Base-by-base conservation (phyloP, 768 basidiomycete species). In the Leucocoprinus leucothites region DNA sequence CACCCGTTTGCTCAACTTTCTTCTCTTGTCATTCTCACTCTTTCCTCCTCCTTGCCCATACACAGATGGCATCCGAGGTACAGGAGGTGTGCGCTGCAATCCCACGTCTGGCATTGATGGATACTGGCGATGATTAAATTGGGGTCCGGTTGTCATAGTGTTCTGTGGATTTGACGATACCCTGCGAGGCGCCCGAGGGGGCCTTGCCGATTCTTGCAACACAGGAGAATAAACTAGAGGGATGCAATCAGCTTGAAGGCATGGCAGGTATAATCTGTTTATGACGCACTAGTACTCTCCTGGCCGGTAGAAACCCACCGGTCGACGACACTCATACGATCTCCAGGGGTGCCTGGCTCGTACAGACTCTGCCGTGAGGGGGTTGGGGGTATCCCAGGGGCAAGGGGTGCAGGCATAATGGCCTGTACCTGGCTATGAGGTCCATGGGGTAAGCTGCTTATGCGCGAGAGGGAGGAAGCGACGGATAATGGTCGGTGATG, bases 401-500 rank as follows among this genome's bases (percentile, higher is more conserved):
- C 80, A 16, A 91, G 76, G 1, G 87, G 89, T 1, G 80, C 67
- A 0, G 89, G 89, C 3, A 89, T 72, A 14, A 91, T 69, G 50
- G 91, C 83, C 61, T 89, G 81, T 51, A 90, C 69, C 52, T 77
- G 77, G 64, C 75, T 85, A 55, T 80, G 77, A 0, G 78, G 81
- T 4, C 75, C 73, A 63, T 91, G 87, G 19, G 88, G 87, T 1
- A 77, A 67, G 31, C 71, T 71, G 52, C 69, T 71, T 8, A 67
- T 56, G 63, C 61, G 57, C 61, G 73, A 59, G 36, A 57, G 63
- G 24, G 61, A 31, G 13, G 62, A 50, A 9, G 58, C 13, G 11
- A 25, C 22, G 35, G 60, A 45, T 43, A 18, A 9, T 21, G 46
- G 53, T 46, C 34, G 60, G 48, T 14, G 50, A 49, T 14, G 59